Percentiles rank a stretch among this genome's conserved stretches.
phyloP scores from a whole-genome alignment of 2,329 filamentous ascomycete species.

The Sclerotinia spermophila region DNA sequence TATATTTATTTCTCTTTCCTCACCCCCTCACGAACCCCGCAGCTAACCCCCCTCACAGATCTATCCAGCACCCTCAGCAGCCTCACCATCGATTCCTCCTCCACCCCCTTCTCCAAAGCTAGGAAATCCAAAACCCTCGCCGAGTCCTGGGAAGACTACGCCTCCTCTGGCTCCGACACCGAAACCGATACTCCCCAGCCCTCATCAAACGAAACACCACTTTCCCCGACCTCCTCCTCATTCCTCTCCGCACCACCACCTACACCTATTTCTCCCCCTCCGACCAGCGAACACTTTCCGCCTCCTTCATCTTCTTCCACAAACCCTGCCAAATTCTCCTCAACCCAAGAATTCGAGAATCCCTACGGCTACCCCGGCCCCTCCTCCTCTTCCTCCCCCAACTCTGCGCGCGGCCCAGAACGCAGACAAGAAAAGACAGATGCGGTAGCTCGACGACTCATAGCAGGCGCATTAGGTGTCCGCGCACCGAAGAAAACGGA shows the following conservation, averaged over 20 bases:
- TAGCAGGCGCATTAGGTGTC: slow-evolving; percentile 82
- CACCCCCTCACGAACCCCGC: background rate
- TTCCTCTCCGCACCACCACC: slow-evolving; percentile 57
- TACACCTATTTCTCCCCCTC: slow-evolving; percentile 59
- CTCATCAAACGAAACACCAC: slow-evolving; percentile 26
- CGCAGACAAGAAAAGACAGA: slow-evolving; percentile 84
- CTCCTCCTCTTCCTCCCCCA: background rate
- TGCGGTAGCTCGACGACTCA: slow-evolving; percentile 83
- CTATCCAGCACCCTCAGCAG: slow-evolving; percentile 29
- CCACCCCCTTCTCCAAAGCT: slow-evolving; percentile 23
- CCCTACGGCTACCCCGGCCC: slow-evolving; percentile 28
- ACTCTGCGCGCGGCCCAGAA: slow-evolving; percentile 25
- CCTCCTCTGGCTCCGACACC: slow-evolving; percentile 40
- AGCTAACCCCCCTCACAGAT: slow-evolving; percentile 27
- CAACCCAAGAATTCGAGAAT: slow-evolving; percentile 20
- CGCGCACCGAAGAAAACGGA: slow-evolving; percentile 77
- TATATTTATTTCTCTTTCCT: background rate
- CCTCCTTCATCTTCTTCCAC: background rate
- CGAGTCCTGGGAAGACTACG: slow-evolving; percentile 78
- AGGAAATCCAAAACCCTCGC: slow-evolving; percentile 43
- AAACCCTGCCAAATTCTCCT: background rate
- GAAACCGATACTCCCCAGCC: slow-evolving; percentile 14
- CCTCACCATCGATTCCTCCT: slow-evolving; percentile 21
- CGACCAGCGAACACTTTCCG: slow-evolving; percentile 12
- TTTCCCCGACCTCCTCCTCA: slow-evolving; percentile 26